phyloP scores from a whole-genome alignment of 331 rosid genomes.

The Pyracantha coccinea region DNA sequence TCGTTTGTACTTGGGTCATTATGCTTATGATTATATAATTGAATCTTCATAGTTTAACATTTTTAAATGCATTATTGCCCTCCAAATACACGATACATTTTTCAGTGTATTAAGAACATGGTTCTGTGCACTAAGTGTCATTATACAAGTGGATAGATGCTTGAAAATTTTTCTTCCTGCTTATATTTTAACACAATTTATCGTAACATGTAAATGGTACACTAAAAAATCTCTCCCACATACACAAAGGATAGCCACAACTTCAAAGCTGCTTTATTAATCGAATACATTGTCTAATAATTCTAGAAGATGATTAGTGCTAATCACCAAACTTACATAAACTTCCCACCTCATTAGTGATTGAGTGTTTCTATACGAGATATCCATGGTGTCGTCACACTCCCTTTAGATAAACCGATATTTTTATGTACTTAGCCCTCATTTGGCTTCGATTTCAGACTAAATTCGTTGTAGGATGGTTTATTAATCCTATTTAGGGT shows the following conservation, averaged over 20 bases:
- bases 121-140: too few relatives aligned
- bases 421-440: background rate
- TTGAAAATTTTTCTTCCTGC: too few relatives aligned
- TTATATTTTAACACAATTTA: too few relatives aligned
- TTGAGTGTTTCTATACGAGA: background rate
- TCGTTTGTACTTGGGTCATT: constrained; percentile 1
- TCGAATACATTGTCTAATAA: background rate
- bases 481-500: background rate
- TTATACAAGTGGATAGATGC: too few relatives aligned
- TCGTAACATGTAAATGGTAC: too few relatives aligned
- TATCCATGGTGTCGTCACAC: background rate
- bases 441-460: constrained; percentile 2
- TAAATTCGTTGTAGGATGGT: constrained; percentile 19
- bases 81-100: background rate
- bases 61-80: constrained; percentile 5
- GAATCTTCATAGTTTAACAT: background rate
- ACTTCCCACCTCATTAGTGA: background rate
- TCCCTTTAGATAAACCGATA: background rate
- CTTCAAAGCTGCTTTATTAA: background rate
- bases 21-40: constrained; percentile 11
- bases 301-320: background rate
- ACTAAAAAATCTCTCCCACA: too few relatives aligned
- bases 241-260: background rate
- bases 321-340: background rate
- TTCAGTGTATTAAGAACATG: too few relatives aligned